A percentile compares a stretch with the other conserved stretches of the same genome.
Conservation (phyloP, 768 basidiomycete species). For the Boletus speciosus region DNA sequence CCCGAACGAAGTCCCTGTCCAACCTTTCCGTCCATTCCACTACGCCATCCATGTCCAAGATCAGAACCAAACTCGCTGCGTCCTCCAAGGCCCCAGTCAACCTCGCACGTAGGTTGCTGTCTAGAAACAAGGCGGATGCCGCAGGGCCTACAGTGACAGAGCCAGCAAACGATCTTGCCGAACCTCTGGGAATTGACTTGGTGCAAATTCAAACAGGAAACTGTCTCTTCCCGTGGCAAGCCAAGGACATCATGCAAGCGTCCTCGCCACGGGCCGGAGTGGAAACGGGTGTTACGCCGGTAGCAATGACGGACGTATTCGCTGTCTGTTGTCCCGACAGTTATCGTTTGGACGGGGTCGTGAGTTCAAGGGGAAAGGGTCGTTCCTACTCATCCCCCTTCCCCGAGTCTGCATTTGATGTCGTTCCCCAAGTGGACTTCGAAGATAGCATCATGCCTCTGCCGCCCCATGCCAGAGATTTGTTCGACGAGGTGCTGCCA, state of each 20-base stretch:
- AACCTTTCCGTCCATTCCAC: slow-evolving; percentile 46
- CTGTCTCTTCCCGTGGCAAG: slow-evolving; percentile 45
- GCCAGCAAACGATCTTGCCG: slow-evolving; percentile 2
- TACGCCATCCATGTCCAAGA: slow-evolving; percentile 45
- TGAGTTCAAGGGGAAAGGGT: slow-evolving; percentile 43
- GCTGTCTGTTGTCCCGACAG: slow-evolving; percentile 15
- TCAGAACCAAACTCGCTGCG: slow-evolving; percentile 46
- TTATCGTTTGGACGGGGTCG: slow-evolving; percentile 16
- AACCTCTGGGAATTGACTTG: slow-evolving; percentile 13
- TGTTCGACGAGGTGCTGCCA: slow-evolving; percentile 70
- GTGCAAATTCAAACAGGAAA: slow-evolving; percentile 29
- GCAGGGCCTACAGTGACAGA: slow-evolving; percentile 10
- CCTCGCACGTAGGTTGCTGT: slow-evolving; percentile 54
- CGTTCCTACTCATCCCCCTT: slow-evolving; percentile 65
- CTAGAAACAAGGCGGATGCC: slow-evolving; percentile 37
- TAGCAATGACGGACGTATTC: slow-evolving; percentile 1
- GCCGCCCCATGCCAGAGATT: slow-evolving; percentile 41
- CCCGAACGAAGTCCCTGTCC: slow-evolving; percentile 56
- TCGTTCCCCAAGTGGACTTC: slow-evolving; percentile 43
- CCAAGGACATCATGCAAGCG: slow-evolving; percentile 24
- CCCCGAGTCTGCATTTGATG: slow-evolving; percentile 58
- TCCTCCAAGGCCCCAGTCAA: slow-evolving; percentile 42
- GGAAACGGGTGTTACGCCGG: slow-evolving; percentile 14
- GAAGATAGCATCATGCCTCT: slow-evolving; percentile 53
- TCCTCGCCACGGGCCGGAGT: slow-evolving; percentile 10